phyloP scores from a whole-genome alignment of 352 stramenopile genomes.

The Globisporangium cystogenes region DNA sequence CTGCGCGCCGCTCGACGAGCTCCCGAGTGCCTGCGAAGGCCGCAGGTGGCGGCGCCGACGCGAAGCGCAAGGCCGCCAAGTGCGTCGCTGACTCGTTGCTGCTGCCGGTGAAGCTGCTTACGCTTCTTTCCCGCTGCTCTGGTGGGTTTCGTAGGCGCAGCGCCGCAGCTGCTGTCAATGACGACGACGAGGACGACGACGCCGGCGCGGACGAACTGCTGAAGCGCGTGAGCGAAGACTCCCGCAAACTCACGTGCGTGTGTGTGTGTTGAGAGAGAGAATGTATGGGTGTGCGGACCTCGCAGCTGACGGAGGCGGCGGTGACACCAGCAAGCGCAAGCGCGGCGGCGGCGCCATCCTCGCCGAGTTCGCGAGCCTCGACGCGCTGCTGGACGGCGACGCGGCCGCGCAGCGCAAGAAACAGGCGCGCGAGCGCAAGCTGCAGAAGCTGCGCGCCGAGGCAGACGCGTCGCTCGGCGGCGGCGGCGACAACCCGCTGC shows the following conservation, averaged over 20 bases:
- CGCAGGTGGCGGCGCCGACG: neutral
- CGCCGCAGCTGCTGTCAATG: no score
- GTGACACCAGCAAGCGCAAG: constrained; percentile 28
- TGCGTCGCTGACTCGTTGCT: neutral
- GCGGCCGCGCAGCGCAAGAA: constrained; percentile 53
- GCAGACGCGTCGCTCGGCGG: constrained; percentile 17
- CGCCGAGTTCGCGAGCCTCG: constrained; percentile 65
- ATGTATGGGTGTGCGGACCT: no score
- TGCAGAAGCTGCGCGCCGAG: constrained; percentile 56
- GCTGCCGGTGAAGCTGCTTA: no score
- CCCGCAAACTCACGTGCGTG: constrained; percentile 20
- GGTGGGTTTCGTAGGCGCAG: neutral
- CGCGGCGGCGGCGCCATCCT: constrained; percentile 33
- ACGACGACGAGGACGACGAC: constrained; percentile 18
- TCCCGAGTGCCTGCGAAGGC: neutral
- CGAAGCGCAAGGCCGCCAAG: constrained; percentile 4
- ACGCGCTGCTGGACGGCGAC: constrained; percentile 68
- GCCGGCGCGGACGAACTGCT: constrained; percentile 30
- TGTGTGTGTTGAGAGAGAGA: neutral
- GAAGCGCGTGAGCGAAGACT: constrained; percentile 36
- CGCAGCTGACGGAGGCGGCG: no score
- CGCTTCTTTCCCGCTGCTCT: no score
- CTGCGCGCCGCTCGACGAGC: constrained; percentile 8
- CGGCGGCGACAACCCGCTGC: constrained; percentile 1
- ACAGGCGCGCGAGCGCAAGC: constrained; percentile 39